These are phyloP conservation scores for Omphalotus olearius DNA, from an alignment of 1,284 basidiomycete genomes.

Conservation along the genomic window DNA sequence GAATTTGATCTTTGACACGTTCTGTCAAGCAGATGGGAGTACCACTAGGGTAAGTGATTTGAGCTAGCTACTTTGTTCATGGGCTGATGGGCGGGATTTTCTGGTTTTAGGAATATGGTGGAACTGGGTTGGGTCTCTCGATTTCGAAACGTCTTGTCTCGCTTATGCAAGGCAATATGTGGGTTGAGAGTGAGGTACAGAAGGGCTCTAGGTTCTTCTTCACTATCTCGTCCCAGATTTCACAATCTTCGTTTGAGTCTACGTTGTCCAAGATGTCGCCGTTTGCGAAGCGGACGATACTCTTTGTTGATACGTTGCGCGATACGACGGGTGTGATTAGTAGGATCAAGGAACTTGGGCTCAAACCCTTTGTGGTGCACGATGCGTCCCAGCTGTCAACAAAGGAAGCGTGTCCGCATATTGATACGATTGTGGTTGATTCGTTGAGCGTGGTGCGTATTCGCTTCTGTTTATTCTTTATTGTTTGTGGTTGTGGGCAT, in stretches of 20 bases:
- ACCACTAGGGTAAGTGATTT: slow-evolving; percentile 68
- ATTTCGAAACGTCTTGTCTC: slow-evolving; percentile 95
- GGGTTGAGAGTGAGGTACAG: slow-evolving; percentile 93
- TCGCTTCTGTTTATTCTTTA: slow-evolving; percentile 2
- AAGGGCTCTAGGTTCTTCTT: slow-evolving; percentile 98
- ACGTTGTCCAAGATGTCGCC: slow-evolving; percentile 76
- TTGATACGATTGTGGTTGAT: slow-evolving; percentile 96
- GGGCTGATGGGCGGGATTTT: background rate
- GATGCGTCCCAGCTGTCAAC: slow-evolving; percentile 76
- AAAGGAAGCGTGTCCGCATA: slow-evolving; percentile 81
- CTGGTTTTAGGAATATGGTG: slow-evolving; percentile 81
- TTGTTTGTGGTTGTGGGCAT: background rate
- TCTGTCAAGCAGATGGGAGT: slow-evolving; percentile 97
- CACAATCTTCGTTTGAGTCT: slow-evolving; percentile 67
- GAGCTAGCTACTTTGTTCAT: slow-evolving; percentile 2
- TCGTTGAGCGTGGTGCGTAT: slow-evolving; percentile 74
- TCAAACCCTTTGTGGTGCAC: slow-evolving; percentile 78
- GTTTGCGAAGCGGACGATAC: slow-evolving; percentile 74
- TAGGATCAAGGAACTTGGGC: slow-evolving; percentile 78
- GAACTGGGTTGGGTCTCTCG: slow-evolving; percentile 94
- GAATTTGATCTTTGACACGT: slow-evolving; percentile 98
- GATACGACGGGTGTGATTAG: slow-evolving; percentile 78
- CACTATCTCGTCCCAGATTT: slow-evolving; percentile 85
- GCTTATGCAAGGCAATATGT: slow-evolving; percentile 98
- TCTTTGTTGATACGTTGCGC: slow-evolving; percentile 86